Evolutionary conservation across 371 early-diverging fungal genomes (phyloP), one percentile per base, ranked within the genome.

Genomic region (Mucor velutinosus): DNA sequence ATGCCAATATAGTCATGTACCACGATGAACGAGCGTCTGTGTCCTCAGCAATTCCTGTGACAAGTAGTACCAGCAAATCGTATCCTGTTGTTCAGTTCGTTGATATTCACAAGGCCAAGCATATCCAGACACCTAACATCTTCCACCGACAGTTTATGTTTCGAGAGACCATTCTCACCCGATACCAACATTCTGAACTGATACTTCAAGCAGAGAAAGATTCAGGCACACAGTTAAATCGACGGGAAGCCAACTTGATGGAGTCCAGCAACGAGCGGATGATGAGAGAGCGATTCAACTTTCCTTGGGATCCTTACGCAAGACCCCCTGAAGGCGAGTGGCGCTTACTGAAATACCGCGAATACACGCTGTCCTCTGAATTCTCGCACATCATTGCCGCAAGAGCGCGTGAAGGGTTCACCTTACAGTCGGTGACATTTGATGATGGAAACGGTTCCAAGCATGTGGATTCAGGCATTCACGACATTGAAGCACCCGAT

Each of bases 341-440:
- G 65, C 91, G 95, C 55, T 76, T 92, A 8, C 88, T 93, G 7
- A 85, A 90, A 35, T 96, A 93, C 76, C 80, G 89, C 35, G 83
- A 83, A 59, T 97, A 97, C 73, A 77, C 79, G 0, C 74, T 91
- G 19, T 81, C 86, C 2, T 79, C 86, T 17, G 87, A 86, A 57
- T 85, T 97, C 29, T 87, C 90, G 17, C 86, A 87, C 67, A 74
- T 98, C n/a, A 82, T 97, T 21, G 85, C 87, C 21, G 85, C 93
- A 1, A 84, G 98, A 29, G 83, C 95, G 21, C 76, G 91, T 30
- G 95, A 98, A 75, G 98, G 98, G 2, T 98, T 97, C 73, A 73
- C 78, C 17, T 74, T 94, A 19, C 87, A 91, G 30, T 86, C 84
- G 4, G 84, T 94, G 17, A 81, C 83, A 3, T 75, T 86, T 49